phyloP scores from a whole-genome alignment of 164 flowering plant genomes.

The Echeveria elegans region DNA sequence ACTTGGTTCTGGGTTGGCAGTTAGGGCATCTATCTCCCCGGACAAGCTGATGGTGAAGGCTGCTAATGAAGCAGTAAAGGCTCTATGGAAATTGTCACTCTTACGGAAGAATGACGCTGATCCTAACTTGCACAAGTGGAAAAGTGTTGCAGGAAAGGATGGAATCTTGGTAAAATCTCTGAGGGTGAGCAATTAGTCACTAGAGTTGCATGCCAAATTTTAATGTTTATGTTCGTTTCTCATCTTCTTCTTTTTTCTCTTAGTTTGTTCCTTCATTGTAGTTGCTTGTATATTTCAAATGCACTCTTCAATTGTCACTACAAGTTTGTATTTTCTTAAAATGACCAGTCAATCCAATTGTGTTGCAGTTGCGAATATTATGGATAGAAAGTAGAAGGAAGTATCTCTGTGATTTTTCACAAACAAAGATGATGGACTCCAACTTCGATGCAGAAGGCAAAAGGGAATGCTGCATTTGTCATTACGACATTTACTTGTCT shows the following conservation, averaged over 20 bases:
- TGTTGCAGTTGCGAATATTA: conserved; percentile 41
- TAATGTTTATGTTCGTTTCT: not conserved
- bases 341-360: conserved; percentile 6
- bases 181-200: conserved; percentile 34
- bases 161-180: conserved; percentile 55
- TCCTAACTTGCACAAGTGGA: conserved; percentile 43
- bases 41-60: conserved; percentile 71
- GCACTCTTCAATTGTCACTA: not conserved
- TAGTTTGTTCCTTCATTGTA: not conserved
- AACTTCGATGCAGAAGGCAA: conserved; percentile 36
- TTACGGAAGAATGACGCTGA: conserved; percentile 20
- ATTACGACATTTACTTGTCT: conserved; percentile 59
- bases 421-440: conserved; percentile 38
- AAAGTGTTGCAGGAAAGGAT: conserved; percentile 45
- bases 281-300: not conserved
- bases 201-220: not conserved
- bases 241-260: too few relatives aligned
- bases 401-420: conserved; percentile 33
- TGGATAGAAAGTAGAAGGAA: conserved; percentile 40
- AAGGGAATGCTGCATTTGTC: conserved; percentile 56
- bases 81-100: conserved; percentile 45
- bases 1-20: conserved; percentile 37
- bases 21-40: conserved; percentile 56
- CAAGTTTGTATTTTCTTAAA: not conserved
- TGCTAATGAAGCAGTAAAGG: conserved; percentile 62